A percentile compares a stretch with the other conserved stretches of the same genome.
Conservation (phyloP, 2,329 filamentous ascomycete genomes). For the Verticillium nubilum region DNA sequence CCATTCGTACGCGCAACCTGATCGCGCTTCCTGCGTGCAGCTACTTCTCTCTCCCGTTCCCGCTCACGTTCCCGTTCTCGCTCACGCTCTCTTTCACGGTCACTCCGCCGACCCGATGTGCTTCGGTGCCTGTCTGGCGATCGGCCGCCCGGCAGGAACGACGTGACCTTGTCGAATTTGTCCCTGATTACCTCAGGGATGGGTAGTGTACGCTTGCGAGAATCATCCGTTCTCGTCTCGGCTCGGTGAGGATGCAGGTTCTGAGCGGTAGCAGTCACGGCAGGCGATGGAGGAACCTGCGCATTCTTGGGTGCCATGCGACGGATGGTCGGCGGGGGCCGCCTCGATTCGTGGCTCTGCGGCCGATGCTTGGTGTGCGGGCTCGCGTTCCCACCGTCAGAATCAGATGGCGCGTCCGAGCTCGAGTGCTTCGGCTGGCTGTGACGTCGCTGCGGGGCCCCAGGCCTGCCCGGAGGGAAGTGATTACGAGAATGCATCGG, state of each 20-base stretch:
- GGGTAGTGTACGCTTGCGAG: conserved; percentile 26
- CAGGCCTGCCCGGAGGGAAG: conserved; percentile 27
- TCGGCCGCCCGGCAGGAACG: conserved; percentile 32
- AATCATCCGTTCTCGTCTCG: conserved; percentile 29
- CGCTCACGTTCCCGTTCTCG: not conserved
- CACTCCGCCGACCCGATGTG: conserved; percentile 22
- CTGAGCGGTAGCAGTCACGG: conserved; percentile 12
- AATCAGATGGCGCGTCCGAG: conserved; percentile 37
- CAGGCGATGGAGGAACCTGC: conserved; percentile 19
- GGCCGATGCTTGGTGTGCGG: conserved; percentile 16
- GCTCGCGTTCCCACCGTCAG: conserved; percentile 14
- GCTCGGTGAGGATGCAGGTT: conserved; percentile 19
- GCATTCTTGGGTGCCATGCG: conserved; percentile 23
- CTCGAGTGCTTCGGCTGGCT: conserved; percentile 41
- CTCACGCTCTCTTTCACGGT: conserved; percentile 5
- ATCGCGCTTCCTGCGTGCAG: conserved; percentile 32
- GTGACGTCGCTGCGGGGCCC: conserved; percentile 33
- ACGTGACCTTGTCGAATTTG: conserved; percentile 40
- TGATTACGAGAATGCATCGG: conserved; percentile 20
- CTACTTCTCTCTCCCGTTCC: not conserved
- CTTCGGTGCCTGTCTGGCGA: conserved; percentile 29
- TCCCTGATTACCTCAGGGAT: conserved; percentile 35
- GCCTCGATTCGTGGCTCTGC: conserved; percentile 16
- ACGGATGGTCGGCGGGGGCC: conserved; percentile 25
- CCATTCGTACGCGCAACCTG: conserved; percentile 20